Conservation (phyloP, 441 rosid genomes). For the Corymbia calophylla region DNA sequence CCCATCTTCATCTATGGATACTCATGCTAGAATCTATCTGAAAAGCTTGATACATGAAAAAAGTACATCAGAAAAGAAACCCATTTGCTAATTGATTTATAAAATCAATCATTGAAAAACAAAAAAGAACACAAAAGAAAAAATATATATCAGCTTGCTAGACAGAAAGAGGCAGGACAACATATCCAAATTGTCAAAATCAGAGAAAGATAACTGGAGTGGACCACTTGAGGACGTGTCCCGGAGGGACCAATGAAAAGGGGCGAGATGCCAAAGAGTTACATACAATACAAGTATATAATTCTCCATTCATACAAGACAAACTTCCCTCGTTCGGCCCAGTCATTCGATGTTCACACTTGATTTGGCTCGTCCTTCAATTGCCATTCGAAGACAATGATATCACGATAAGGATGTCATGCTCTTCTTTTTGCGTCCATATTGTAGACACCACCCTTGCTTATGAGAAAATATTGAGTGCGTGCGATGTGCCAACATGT, state of each 20-base stretch:
- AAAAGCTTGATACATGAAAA: not conserved
- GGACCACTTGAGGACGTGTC: not conserved
- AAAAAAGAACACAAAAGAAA: not conserved
- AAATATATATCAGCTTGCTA: not conserved
- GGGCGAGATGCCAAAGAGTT: not conserved
- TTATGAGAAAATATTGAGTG: too few relatives aligned
- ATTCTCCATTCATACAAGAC: not conserved
- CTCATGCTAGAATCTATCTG: not conserved
- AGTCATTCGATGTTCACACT: not conserved
- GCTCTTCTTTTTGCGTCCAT: not conserved
- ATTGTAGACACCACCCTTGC: not conserved
- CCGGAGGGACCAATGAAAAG: not conserved
- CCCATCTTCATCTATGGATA: not conserved
- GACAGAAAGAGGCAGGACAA: not conserved
- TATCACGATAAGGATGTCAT: not conserved
- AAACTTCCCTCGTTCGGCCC: not conserved
- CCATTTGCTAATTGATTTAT: not conserved
- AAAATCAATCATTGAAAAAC: not conserved
- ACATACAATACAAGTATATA: not conserved
- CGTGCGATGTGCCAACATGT: too few relatives aligned
- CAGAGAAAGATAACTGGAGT: not conserved
- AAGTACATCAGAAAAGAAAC: not conserved
- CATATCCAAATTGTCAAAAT: not conserved
- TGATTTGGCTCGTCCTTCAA: fast-evolving
- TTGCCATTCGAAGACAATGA: not conserved